A percentile compares a stretch with the other conserved stretches of the same genome.
Evolutionary conservation across 2,329 filamentous ascomycete genomes (phyloP).

Genomic region (Colletotrichum aenigma): DNA sequence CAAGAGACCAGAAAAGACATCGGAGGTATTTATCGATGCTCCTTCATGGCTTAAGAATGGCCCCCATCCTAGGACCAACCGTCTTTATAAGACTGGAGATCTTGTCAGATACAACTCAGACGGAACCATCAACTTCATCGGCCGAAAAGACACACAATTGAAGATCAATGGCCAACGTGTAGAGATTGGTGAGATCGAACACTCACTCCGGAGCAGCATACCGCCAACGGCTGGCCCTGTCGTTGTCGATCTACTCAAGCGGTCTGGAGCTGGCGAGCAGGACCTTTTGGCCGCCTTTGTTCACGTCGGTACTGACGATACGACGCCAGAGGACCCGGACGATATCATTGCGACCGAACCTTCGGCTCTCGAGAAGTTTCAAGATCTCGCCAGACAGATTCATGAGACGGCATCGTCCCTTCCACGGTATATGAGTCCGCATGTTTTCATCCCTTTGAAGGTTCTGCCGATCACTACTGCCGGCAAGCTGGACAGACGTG

Average conservation of each 20-base stretch:
- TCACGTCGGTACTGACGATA: neutral
- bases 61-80: slow-evolving; percentile 19
- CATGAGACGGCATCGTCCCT: neutral
- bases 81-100: slow-evolving; percentile 28
- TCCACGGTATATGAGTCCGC: slow-evolving; percentile 21
- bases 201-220: slow-evolving; percentile 33
- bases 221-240: neutral
- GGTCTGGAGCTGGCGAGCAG: neutral
- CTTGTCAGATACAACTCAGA: slow-evolving; percentile 26
- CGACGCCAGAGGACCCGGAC: neutral
- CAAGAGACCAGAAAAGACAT: neutral
- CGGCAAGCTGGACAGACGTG: slow-evolving; percentile 21
- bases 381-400: neutral
- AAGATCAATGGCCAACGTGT: slow-evolving; percentile 37
- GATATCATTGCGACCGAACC: neutral
- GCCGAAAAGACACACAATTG: slow-evolving; percentile 32
- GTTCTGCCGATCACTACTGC: slow-evolving; percentile 14
- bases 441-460: slow-evolving; percentile 7
- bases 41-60: slow-evolving; percentile 23
- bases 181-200: slow-evolving; percentile 35
- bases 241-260: neutral
- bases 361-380: neutral
- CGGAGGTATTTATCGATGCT: neutral
- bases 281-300: neutral
- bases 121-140: slow-evolving; percentile 25